Evolutionary conservation across 1,284 basidiomycete species (phyloP), one percentile per base, ranked within the genome.

Genomic region (Papiliotrema fonsecae): DNA sequence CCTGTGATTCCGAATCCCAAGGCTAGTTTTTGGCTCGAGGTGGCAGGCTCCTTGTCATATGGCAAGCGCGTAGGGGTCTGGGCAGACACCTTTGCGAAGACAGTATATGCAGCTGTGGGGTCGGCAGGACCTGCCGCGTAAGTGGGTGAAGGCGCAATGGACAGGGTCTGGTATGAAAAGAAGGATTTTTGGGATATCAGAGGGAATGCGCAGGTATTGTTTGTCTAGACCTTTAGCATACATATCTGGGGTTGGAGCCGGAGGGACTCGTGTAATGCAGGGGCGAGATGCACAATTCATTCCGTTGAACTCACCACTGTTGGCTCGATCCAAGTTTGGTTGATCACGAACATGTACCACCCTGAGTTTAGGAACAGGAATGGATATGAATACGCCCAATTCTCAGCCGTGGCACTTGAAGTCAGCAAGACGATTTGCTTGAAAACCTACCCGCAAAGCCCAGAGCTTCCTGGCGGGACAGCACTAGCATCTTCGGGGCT

Each of bases 261-360:
- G n/a, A n/a, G n/a, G n/a, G n/a, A n/a, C n/a, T n/a, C n/a, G n/a
- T n/a, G n/a, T n/a, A n/a, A n/a, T n/a, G n/a, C n/a, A n/a, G n/a
- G n/a, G n/a, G n/a, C n/a, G n/a, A n/a, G n/a, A n/a, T n/a, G n/a
- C n/a, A n/a, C 14, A 7, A 35, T 26, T 13, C n/a, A 39, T 18
- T 48, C 35, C 47, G 45, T 42, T n/a, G 9, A 37, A 26, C 69
- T 57, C 31, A 70, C 71, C 10, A 70, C 53, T 0, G 65, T 69
- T 0, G 69, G 64, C 45, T 64, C 56, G 9, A 64, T 45, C 57
- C 62, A 72, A 0, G 71, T 74, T 42, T 73, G 64, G 55, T 74
- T 74, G 21, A 74, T 45, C 6, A 70, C 66, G 41, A 67, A 68
- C 62, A 66, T 62, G 54, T 73, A 69, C 62, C 62, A 70, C 24